These are phyloP conservation scores for Cadophora gregata DNA, from an alignment of 2,329 filamentous ascomycete species.

Conservation along the genomic window DNA sequence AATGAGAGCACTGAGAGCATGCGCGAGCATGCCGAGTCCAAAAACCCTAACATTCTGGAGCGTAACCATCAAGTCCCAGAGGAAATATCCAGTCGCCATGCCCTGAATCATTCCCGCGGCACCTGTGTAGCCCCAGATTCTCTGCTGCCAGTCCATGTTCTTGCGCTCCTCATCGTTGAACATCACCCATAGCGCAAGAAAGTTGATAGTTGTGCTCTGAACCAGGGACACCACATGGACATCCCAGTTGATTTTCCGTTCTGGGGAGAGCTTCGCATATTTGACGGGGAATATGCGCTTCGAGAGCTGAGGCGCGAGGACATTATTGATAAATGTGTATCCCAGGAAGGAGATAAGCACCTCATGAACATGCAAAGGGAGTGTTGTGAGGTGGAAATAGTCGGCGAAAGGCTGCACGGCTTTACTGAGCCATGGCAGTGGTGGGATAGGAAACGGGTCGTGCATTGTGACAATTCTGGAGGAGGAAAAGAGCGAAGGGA, in stretches of 20 bases:
- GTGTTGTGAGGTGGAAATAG: constrained; percentile 63
- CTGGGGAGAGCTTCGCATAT: constrained; percentile 67
- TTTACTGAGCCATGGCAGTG: constrained; percentile 57
- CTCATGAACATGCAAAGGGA: constrained; percentile 81
- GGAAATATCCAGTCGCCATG: constrained; percentile 80
- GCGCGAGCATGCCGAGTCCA: constrained; percentile 63
- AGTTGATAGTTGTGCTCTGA: constrained; percentile 76
- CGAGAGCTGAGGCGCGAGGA: constrained; percentile 72
- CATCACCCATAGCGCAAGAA: constrained; percentile 76
- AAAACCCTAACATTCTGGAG: constrained; percentile 73
- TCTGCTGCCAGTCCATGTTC: constrained; percentile 69
- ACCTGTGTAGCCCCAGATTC: constrained; percentile 80
- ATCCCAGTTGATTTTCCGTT: constrained; percentile 78
- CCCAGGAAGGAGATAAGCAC: constrained; percentile 68
- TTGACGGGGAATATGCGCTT: constrained; percentile 63
- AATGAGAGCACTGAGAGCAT: constrained; percentile 74
- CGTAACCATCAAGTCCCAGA: constrained; percentile 81
- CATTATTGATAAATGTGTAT: constrained; percentile 72
- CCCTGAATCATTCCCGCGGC: constrained; percentile 75
- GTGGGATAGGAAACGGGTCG: constrained; percentile 70
- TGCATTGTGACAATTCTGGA: constrained; percentile 58
- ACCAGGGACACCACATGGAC: constrained; percentile 85
- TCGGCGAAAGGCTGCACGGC: constrained; percentile 70
- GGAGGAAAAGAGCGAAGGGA: constrained; percentile 9
- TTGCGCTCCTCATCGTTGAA: constrained; percentile 69